Percentiles rank a stretch among this genome's conserved stretches.
These are phyloP conservation scores for Kentomonas sorsogonicus DNA, from an alignment of 208 protist genomes.

Conservation along the genomic window DNA sequence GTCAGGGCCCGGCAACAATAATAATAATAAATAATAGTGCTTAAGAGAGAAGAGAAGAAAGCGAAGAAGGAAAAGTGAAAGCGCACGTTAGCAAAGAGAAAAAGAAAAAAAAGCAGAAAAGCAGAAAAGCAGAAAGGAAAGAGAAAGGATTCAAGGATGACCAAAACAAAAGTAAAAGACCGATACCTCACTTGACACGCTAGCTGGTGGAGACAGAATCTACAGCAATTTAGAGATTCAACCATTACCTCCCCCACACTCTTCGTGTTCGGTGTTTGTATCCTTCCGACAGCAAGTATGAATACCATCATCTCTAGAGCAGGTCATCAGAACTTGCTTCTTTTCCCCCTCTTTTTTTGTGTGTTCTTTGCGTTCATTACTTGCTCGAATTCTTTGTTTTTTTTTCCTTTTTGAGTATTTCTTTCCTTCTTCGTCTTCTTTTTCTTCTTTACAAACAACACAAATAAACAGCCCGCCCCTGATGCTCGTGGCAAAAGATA, in stretches of 20 bases:
- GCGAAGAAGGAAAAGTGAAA: slow-evolving; percentile 13
- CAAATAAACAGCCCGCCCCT: no score
- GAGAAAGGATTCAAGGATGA: slow-evolving; percentile 3
- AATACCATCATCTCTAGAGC: background rate
- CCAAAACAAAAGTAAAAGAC: background rate
- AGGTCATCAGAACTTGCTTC: background rate
- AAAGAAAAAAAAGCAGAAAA: slow-evolving; percentile 6
- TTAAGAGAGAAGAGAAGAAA: background rate
- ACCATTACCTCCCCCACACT: no score
- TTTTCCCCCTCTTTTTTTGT: slow-evolving; percentile 7
- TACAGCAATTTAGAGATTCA: no score
- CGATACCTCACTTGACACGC: background rate
- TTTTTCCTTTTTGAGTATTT: slow-evolving; percentile 14
- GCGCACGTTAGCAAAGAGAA: no score
- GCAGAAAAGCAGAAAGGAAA: slow-evolving; percentile 8
- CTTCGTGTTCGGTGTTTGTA: no score
- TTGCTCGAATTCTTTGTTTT: slow-evolving; percentile 7
- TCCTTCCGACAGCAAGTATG: no score
- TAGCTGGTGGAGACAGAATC: no score
- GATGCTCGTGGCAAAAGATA: no score
- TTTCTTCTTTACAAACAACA: slow-evolving; percentile 8
- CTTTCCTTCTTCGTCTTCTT: slow-evolving; percentile 8
- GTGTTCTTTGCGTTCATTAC: slow-evolving; percentile 2
- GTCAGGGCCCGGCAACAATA: no score
- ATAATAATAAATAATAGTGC: no score